Conservation (phyloP, 768 basidiomycete species). For the Tulasnella sp. region DNA sequence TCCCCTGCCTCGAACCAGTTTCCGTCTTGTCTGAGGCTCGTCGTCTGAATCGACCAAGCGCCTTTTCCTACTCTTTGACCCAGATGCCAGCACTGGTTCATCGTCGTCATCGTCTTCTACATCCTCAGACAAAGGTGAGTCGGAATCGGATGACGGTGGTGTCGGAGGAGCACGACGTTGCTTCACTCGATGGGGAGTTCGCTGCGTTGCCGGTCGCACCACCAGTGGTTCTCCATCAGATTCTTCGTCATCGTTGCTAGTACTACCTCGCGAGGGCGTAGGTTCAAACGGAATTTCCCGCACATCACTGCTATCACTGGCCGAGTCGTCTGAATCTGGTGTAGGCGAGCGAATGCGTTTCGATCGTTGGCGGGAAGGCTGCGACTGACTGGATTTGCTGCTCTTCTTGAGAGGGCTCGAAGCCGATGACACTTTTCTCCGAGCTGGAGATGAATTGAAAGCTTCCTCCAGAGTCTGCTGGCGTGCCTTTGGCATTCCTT, state of each 20-base stretch:
- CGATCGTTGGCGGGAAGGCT: not conserved
- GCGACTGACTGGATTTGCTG: not conserved
- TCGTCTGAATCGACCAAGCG: conserved; percentile 28
- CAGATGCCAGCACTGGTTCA: not conserved
- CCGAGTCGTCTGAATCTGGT: not conserved
- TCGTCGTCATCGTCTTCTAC: conserved; percentile 23
- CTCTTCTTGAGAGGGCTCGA: not conserved
- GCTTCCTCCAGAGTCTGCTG: conserved; percentile 24
- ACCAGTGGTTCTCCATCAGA: not conserved
- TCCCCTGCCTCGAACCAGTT: conserved; percentile 30
- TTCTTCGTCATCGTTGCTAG: conserved; percentile 21
- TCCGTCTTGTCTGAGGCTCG: conserved; percentile 11
- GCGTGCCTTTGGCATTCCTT: not conserved
- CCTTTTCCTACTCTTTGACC: conserved; percentile 22
- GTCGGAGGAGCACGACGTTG: conserved; percentile 25
- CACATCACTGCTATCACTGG: conserved; percentile 4
- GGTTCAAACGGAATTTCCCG: conserved; percentile 20
- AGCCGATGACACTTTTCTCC: not conserved
- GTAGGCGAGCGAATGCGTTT: not conserved
- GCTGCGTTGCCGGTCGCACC: conserved; percentile 3
- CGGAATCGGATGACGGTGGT: conserved; percentile 25
- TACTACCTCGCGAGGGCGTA: not conserved
- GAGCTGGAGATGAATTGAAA: not conserved
- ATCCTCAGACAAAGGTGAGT: not conserved
- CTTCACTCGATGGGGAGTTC: not conserved